Evolutionary conservation across 2,329 filamentous ascomycete species (phyloP), one percentile per base, ranked within the genome.

Genomic region (Xylaria sp.): DNA sequence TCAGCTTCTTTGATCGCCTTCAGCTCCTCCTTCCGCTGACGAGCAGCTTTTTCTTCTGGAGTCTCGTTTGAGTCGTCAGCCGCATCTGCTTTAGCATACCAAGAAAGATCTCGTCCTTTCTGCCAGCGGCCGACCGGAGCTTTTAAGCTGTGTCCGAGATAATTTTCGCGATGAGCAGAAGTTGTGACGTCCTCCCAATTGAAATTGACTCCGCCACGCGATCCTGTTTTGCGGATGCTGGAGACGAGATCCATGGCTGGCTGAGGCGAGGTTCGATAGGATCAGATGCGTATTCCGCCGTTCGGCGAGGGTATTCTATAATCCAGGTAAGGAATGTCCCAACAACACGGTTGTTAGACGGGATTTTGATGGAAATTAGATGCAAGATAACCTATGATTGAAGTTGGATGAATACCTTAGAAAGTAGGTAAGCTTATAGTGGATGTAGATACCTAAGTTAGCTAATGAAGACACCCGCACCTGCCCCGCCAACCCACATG

Each of bases 91-190:
- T 89, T 90, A 50, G 87, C 86, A 73, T 91, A 91, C 89, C 89
- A 91, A 66, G 82, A 85, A 9, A 91, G 81, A 63, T 89, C 87
- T 67, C 89, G 90, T 8, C 91, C 90, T 77, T 95, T 90, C 76
- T 96, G 93, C 94, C 94, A 97, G 72, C 94, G 91, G 8, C 94
- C 94, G 3, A 97, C 94, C 0, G 94, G 93, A 0, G 94, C 94
- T 85, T 95, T 97, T 66, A 97, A 82, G 67, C 92, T 96, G 82
- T 97, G 94, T 60, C 94, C 94, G 8, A 97, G 91, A 79, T 89
- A 91, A 76, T 90, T 97, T 80, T 99, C 94, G 80, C 96, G 94
- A 77, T 97, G 94, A 25, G 87, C 83, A 58, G 94, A 97, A 72
- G 85, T 89, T 78, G 95, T 91, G 77, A 99, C 95, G 74, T 97